Percentiles rank a stretch among this genome's conserved stretches.
These are phyloP conservation scores for Phaeophleospora eucalypticola DNA, from an alignment of 2,329 filamentous ascomycete species.

Conservation along the genomic window DNA sequence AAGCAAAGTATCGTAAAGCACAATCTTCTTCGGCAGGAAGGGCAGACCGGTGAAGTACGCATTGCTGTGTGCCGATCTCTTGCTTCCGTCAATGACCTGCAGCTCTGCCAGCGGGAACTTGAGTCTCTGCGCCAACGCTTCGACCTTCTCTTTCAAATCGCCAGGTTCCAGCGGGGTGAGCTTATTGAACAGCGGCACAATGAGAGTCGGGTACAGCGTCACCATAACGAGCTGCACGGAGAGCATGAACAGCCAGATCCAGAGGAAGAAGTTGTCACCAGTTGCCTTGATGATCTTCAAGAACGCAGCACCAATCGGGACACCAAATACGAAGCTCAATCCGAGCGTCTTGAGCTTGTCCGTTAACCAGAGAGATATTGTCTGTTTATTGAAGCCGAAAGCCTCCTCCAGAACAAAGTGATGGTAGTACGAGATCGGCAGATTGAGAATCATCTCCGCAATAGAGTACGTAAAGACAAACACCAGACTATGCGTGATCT, in stretches of 20 bases:
- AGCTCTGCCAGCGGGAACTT: conserved; percentile 90
- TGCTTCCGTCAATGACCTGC: conserved; percentile 90
- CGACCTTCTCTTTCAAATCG: conserved; percentile 80
- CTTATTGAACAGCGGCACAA: conserved; percentile 97
- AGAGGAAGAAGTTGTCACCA: conserved; percentile 94
- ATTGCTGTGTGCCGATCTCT: conserved; percentile 82
- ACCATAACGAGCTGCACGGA: conserved; percentile 90
- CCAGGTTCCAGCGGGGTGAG: conserved; percentile 86
- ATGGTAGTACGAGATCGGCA: conserved; percentile 84
- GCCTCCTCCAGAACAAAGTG: conserved; percentile 95
- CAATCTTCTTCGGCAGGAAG: conserved; percentile 99
- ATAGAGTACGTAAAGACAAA: conserved; percentile 87
- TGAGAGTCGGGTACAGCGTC: conserved; percentile 90
- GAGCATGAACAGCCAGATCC: conserved; percentile 90
- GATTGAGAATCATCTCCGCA: conserved; percentile 70
- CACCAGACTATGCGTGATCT: conserved; percentile 88
- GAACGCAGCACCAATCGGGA: conserved; percentile 87
- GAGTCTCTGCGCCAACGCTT: conserved; percentile 74
- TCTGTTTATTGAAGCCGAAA: conserved; percentile 99
- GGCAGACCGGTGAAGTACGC: conserved; percentile 96
- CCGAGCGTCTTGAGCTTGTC: conserved; percentile 90
- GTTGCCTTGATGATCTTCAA: conserved; percentile 92
- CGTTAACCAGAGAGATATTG: conserved; percentile 76
- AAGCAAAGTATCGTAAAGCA: conserved; percentile 96
- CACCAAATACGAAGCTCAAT: conserved; percentile 72